A percentile compares a stretch with the other conserved stretches of the same genome.
These are phyloP conservation scores for Apiotrichum gracile DNA, from an alignment of 1,284 basidiomycete species.

Conservation along the genomic window DNA sequence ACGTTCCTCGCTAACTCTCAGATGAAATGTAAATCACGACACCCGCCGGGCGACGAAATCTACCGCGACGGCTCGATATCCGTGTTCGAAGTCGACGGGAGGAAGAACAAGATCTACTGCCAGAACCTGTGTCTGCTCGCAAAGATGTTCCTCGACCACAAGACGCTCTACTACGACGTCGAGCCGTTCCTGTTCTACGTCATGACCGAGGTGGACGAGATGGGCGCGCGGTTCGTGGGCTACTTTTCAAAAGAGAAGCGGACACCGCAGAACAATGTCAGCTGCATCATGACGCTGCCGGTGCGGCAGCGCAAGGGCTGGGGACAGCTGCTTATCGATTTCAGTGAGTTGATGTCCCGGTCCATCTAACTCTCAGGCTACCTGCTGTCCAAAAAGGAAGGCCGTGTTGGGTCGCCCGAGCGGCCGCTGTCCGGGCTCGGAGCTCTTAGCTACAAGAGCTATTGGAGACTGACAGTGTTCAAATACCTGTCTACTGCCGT, in stretches of 20 bases:
- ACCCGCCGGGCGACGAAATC: conserved; percentile 97
- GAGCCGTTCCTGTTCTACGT: conserved; percentile 99
- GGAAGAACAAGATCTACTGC: conserved; percentile 99
- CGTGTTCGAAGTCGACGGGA: conserved; percentile 96
- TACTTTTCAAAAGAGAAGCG: conserved; percentile 99
- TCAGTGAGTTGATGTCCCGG: conserved; percentile 62
- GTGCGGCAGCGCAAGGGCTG: conserved; percentile 90
- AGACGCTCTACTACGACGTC: conserved; percentile 98
- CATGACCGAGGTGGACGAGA: conserved; percentile 84
- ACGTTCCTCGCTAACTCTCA: conserved; percentile 35
- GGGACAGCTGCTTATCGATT: conserved; percentile 92
- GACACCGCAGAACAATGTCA: conserved; percentile 91
- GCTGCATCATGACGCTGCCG: conserved; percentile 98
- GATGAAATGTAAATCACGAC: conserved; percentile 90
- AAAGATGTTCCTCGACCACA: conserved; percentile 99
- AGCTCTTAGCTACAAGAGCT: conserved; percentile 84
- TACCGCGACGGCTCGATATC: conserved; percentile 84
- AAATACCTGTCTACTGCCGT: conserved; percentile 61
- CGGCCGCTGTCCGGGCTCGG: conserved; percentile 87
- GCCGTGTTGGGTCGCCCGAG: conserved; percentile 79
- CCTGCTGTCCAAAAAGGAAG: conserved; percentile 90
- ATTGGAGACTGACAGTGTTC: conserved; percentile 92
- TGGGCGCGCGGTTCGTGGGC: conserved; percentile 89
- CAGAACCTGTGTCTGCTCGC: conserved; percentile 98
- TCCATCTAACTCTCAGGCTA: conserved; percentile 61